Base-by-base conservation (phyloP, 345 rosid genomes). In the Durio zibethinus region DNA sequence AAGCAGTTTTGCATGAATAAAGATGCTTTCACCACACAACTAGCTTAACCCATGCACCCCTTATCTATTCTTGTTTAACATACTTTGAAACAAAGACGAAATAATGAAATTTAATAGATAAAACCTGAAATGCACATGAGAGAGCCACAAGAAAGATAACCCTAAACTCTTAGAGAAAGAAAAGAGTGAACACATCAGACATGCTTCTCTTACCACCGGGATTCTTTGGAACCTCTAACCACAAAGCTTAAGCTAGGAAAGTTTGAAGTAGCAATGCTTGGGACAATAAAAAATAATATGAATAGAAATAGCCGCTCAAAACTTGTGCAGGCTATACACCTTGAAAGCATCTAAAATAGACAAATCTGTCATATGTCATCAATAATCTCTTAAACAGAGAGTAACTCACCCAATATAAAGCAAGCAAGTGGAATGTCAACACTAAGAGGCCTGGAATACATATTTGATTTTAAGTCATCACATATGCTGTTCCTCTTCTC, bases 401-500 rank as follows among this genome's bases (percentile, higher is more conserved):
- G 76, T 21, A 85, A 79, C 87, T 88, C 84, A 92, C 99, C 98
- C 74, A 93, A 74, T 70, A 89, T 82, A 88, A 95, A 89, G 64
- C 93, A 89, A 61, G 90, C 93, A 67, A 95, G 84, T 61, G 96
- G 93, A 83, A 95, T 90, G 76, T 87, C 84, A 60, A 95, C 73
- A 81, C 20, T 83, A 53, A 78, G 78, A 74, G 80, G 29, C 74
- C 14, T 72, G 29, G 81, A 76, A 64, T 73, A 63, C 67, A 75
- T 80, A 63, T 84, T 78, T 18, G 84, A 77, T 31, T 11, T 70
- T 66, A 75, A 45, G 64, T 57, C 27, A 73, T 79, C 67, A 80
- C 68, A 72, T 48, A 81, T 76, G 33, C 43, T 63, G 35, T 65
- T 78, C 40, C 33, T 45, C 71, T 80, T 84, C 89, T 93, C 92